Conservation (phyloP, 306 rosid species). For the Begonia peltatifolia region DNA sequence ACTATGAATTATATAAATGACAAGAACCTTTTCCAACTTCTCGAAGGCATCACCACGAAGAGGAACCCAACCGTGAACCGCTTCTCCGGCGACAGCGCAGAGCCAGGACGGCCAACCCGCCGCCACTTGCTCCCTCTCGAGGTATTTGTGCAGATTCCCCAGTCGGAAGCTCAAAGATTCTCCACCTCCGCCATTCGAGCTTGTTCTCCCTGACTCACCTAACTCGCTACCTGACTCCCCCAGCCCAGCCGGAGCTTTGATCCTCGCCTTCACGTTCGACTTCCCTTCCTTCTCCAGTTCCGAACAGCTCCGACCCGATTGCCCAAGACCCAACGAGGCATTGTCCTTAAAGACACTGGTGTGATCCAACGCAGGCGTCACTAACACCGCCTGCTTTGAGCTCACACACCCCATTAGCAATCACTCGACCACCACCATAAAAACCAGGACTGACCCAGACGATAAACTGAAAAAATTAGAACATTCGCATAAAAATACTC, state of each 20-base stretch:
- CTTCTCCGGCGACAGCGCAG: conserved; percentile 82
- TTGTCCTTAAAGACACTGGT: conserved; percentile 37
- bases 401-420: conserved; percentile 76
- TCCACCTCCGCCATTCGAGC: conserved; percentile 29
- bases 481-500: neutral
- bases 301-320: conserved; percentile 30
- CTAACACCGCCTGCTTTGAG: conserved; percentile 80
- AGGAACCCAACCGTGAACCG: conserved; percentile 97
- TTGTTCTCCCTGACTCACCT: conserved; percentile 69
- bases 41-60: conserved; percentile 76
- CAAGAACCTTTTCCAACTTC: conserved; percentile 70
- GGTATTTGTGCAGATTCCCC: conserved; percentile 64
- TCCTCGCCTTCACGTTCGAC: conserved; percentile 8
- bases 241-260: conserved; percentile 24
- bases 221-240: conserved; percentile 44
- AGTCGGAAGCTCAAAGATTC: conserved; percentile 76
- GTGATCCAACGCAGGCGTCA: conserved; percentile 81
- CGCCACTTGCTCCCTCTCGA: conserved; percentile 77
- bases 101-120: conserved; percentile 99
- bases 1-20: neutral
- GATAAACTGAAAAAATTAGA: conserved; percentile 1
- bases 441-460: conserved; percentile 12
- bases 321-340: conserved; percentile 20
- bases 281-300: conserved; percentile 10
- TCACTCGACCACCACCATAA: conserved; percentile 7